Conservation (phyloP, 768 basidiomycete genomes). For the Amanita rubescens region DNA sequence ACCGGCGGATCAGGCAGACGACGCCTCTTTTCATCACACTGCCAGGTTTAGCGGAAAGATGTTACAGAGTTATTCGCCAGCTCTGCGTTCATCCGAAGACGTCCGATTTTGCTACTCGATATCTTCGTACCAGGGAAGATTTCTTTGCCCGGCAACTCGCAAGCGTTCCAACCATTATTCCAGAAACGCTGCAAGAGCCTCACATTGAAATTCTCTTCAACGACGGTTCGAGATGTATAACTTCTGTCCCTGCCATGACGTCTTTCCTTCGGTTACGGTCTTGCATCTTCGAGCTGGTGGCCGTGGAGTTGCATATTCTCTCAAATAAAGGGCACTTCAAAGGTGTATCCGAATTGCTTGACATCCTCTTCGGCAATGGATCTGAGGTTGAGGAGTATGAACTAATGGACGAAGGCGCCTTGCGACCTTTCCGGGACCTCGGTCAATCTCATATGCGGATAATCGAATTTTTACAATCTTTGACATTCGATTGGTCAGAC, state of each 20-base stretch:
- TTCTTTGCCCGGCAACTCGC: conserved; percentile 87
- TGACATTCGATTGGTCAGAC: conserved; percentile 88
- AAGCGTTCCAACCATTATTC: conserved; percentile 59
- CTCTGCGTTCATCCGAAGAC: conserved; percentile 85
- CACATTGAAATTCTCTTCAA: conserved; percentile 57
- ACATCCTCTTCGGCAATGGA: conserved; percentile 73
- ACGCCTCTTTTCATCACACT: conserved; percentile 55
- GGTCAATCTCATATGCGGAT: conserved; percentile 81
- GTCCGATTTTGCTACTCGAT: conserved; percentile 73
- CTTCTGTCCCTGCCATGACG: conserved; percentile 60
- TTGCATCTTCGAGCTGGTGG: conserved; percentile 76
- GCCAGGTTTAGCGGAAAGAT: conserved; percentile 79
- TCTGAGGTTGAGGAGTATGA: conserved; percentile 44
- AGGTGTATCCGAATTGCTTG: conserved; percentile 64
- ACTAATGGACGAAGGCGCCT: conserved; percentile 16
- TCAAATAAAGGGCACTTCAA: conserved; percentile 73
- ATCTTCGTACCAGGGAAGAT: conserved; percentile 80
- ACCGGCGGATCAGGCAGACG: conserved; percentile 21
- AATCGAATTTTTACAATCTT: conserved; percentile 80
- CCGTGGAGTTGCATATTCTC: conserved; percentile 83
- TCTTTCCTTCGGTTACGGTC: conserved; percentile 80
- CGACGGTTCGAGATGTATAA: conserved; percentile 63
- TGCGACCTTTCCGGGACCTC: conserved; percentile 60
- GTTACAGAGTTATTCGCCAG: conserved; percentile 77
- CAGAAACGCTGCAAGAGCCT: conserved; percentile 40